A percentile compares a stretch with the other conserved stretches of the same genome.
Evolutionary conservation across 2,329 filamentous ascomycete genomes (phyloP).

Genomic region (Colletotrichum noveboracense): DNA sequence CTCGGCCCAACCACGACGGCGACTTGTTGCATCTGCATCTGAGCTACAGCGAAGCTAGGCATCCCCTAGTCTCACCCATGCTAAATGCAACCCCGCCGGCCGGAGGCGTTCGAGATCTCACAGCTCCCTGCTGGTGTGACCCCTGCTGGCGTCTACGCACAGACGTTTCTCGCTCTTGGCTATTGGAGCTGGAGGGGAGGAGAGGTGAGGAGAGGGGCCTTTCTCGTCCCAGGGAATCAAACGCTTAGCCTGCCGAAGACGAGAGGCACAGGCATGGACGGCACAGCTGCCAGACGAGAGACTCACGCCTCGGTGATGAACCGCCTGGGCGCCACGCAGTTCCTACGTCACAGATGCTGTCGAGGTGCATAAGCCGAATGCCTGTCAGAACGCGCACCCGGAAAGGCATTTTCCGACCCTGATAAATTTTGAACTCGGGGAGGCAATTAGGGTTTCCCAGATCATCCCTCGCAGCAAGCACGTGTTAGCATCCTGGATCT

Average conservation of each 20-base stretch:
- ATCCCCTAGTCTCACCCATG: constrained; percentile 11
- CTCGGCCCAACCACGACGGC: constrained; percentile 42
- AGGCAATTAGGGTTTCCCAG: constrained; percentile 8
- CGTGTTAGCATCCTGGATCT: constrained; percentile 9
- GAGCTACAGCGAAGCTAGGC: constrained; percentile 8
- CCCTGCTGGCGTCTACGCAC: constrained; percentile 9
- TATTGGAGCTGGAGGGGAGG: neutral
- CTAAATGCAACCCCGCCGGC: constrained; percentile 11
- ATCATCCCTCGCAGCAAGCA: neutral
- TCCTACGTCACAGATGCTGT: constrained; percentile 17
- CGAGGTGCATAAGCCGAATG: constrained; percentile 3
- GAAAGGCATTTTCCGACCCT: neutral
- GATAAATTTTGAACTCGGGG: neutral
- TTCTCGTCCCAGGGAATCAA: neutral
- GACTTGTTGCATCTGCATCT: constrained; percentile 11
- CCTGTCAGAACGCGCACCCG: neutral
- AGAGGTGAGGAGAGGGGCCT: neutral
- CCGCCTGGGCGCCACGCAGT: neutral
- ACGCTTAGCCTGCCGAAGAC: constrained; percentile 1
- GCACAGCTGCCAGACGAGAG: neutral
- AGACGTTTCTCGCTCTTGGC: constrained; percentile 16
- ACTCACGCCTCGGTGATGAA: constrained; percentile 5
- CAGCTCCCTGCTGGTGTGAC: constrained; percentile 1
- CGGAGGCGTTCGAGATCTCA: constrained; percentile 19
- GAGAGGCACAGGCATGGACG: neutral